phyloP scores from a whole-genome alignment of 352 stramenopile genomes.

The Phytopythium cucurbitacearum region DNA sequence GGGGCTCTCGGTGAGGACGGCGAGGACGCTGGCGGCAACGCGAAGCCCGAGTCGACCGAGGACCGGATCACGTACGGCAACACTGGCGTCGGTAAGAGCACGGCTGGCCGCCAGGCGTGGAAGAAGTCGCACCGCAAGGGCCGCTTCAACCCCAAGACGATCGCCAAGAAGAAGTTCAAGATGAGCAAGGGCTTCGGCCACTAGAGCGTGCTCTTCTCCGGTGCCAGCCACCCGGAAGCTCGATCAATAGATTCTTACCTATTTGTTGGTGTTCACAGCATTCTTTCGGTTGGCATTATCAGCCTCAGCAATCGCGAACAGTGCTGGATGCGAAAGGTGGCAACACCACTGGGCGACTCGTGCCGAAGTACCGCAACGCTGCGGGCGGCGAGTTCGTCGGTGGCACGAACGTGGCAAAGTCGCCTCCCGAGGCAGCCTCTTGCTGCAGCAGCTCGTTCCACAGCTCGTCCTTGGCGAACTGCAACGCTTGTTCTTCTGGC shows the following conservation, averaged over 20 bases:
- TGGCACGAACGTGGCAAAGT: slow-evolving; percentile 44
- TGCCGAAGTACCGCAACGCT: slow-evolving; percentile 60
- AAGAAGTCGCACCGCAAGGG: slow-evolving; percentile 87
- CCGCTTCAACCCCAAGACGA: slow-evolving; percentile 91
- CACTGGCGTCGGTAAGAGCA: slow-evolving; percentile 90
- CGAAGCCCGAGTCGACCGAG: slow-evolving; percentile 59
- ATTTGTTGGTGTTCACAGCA: neutral
- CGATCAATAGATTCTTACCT: slow-evolving; percentile 32
- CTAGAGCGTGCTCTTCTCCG: slow-evolving; percentile 30
- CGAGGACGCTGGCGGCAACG: slow-evolving; percentile 31
- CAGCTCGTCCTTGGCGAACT: slow-evolving; percentile 37
- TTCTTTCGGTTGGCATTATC: neutral
- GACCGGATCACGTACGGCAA: slow-evolving; percentile 88
- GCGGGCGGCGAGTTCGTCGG: slow-evolving; percentile 59
- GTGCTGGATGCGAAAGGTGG: slow-evolving; percentile 46
- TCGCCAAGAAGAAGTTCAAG: slow-evolving; percentile 85
- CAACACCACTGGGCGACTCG: slow-evolving; percentile 25
- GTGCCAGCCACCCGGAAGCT: slow-evolving; percentile 4
- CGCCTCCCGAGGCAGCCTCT: slow-evolving; percentile 15
- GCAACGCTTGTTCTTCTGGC: slow-evolving; percentile 19
- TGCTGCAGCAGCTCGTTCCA: slow-evolving; percentile 45
- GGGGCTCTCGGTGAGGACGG: slow-evolving; percentile 48
- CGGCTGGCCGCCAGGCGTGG: slow-evolving; percentile 94
- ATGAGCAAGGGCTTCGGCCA: slow-evolving; percentile 52
- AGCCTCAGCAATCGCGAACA: neutral